Conservation (phyloP, 805 yeast species). For the Kodamaea leandrae region DNA sequence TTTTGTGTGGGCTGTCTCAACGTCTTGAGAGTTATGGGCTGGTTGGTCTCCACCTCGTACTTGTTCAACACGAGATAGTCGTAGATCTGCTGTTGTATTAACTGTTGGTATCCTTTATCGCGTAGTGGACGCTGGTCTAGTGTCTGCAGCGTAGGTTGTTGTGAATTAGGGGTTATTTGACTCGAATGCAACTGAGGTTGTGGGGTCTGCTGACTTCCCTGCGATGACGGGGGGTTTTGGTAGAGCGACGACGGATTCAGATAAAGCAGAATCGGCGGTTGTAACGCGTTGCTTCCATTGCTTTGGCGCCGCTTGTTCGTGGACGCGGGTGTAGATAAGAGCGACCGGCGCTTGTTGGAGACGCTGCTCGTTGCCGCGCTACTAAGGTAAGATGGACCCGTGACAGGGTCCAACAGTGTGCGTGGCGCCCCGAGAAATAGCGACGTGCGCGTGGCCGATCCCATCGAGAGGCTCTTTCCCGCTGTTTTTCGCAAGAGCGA, state of each 20-base stretch:
- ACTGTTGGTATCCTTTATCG: constrained; percentile 64
- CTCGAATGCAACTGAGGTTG: constrained; percentile 14
- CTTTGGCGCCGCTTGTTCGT: constrained; percentile 26
- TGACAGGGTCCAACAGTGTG: constrained; percentile 13
- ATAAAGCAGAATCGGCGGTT: constrained; percentile 11
- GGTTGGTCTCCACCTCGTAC: constrained; percentile 74
- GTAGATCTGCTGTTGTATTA: constrained; percentile 64
- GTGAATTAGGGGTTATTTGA: constrained; percentile 10
- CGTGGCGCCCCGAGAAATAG: constrained; percentile 18
- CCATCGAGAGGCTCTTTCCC: constrained; percentile 21
- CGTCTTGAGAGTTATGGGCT: constrained; percentile 61
- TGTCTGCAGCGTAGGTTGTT: constrained; percentile 6
- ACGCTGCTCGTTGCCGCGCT: constrained; percentile 3
- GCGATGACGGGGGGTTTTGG: constrained; percentile 16
- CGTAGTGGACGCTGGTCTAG: constrained; percentile 75
- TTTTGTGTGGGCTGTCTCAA: constrained; percentile 80
- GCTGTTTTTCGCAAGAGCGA: constrained; percentile 15
- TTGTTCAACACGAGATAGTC: constrained; percentile 60
- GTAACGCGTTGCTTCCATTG: constrained; percentile 10
- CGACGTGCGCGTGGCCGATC: constrained; percentile 21
- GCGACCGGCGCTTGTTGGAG: constrained; percentile 25
- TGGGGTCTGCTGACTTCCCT: constrained; percentile 18
- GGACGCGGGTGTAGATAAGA: constrained; percentile 35
- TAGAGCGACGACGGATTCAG: not conserved
- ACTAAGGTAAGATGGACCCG: not conserved